A percentile compares a stretch with the other conserved stretches of the same genome.
These are phyloP conservation scores for Microascus cirrosus DNA, from an alignment of 2,329 filamentous ascomycete genomes.

Conservation along the genomic window DNA sequence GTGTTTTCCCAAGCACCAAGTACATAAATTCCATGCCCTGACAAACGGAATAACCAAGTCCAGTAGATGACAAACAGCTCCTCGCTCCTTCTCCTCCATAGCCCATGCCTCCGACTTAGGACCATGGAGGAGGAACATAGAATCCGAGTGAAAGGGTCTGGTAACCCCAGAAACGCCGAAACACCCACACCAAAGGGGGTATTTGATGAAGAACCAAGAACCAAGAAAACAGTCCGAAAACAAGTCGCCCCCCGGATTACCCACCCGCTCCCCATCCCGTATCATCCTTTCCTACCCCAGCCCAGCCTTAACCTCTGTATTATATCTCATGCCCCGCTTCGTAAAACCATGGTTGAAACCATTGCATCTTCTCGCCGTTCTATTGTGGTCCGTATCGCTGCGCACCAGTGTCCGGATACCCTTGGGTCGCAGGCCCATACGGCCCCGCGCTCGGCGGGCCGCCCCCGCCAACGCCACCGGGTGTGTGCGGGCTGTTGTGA, in stretches of 20 bases:
- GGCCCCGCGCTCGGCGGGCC: conserved; percentile 2
- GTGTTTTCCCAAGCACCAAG: too few relatives aligned
- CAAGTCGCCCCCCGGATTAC: neutral
- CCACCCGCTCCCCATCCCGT: neutral
- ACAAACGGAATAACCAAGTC: too few relatives aligned
- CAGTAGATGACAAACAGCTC: too few relatives aligned
- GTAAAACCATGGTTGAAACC: neutral
- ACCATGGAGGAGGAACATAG: neutral
- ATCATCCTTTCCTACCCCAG: neutral
- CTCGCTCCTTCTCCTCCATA: too few relatives aligned
- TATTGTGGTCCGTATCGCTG: conserved; percentile 2
- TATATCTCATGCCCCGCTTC: neutral
- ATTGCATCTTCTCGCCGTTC: neutral
- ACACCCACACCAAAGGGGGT: neutral
- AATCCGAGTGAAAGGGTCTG: neutral
- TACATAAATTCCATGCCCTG: too few relatives aligned
- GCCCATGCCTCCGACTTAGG: neutral
- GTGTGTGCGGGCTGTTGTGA: conserved; percentile 1
- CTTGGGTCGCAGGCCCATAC: neutral
- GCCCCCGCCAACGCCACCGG: neutral
- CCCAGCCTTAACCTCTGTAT: neutral
- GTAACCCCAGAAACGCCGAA: neutral
- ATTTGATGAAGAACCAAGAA: neutral
- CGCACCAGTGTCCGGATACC: neutral
- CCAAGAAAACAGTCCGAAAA: neutral